Percentiles rank a stretch among this genome's conserved stretches.
phyloP scores from a whole-genome alignment of 2,329 filamentous ascomycete genomes.

The Phaeosphaeria sp. region DNA sequence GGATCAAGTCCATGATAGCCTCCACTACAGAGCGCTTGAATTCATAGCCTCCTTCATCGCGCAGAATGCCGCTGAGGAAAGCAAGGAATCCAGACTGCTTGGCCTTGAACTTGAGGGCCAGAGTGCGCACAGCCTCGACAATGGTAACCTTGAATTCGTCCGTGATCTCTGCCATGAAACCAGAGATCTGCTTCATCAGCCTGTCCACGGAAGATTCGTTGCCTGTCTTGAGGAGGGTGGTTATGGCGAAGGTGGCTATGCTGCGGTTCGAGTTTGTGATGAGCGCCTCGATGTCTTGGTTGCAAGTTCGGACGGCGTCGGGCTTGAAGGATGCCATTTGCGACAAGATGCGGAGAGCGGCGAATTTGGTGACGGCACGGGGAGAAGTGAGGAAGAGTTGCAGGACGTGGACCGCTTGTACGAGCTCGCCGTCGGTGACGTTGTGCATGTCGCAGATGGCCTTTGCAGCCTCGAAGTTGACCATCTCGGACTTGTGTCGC shows the following conservation, averaged over 20 bases:
- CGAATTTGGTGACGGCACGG: slow-evolving; percentile 94
- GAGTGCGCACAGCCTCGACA: slow-evolving; percentile 93
- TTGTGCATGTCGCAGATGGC: slow-evolving; percentile 95
- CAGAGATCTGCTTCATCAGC: slow-evolving; percentile 97
- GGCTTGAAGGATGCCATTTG: slow-evolving; percentile 97
- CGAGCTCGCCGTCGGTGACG: slow-evolving; percentile 88
- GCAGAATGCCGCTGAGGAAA: slow-evolving; percentile 94
- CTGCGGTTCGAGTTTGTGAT: slow-evolving; percentile 97
- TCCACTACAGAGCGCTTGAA: slow-evolving; percentile 98
- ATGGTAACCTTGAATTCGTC: slow-evolving; percentile 99
- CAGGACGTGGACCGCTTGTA: slow-evolving; percentile 90
- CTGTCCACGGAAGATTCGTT: slow-evolving; percentile 97
- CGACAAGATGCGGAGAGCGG: slow-evolving; percentile 93
- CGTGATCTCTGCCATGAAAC: slow-evolving; percentile 98
- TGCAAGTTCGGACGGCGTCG: slow-evolving; percentile 87
- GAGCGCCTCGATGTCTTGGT: slow-evolving; percentile 94
- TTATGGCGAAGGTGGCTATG: slow-evolving; percentile 98
- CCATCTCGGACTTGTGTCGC: slow-evolving; percentile 89
- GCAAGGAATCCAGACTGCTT: slow-evolving; percentile 98
- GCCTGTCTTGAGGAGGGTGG: slow-evolving; percentile 95
- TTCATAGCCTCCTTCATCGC: slow-evolving; percentile 96
- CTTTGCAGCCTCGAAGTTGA: slow-evolving; percentile 99
- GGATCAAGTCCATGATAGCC: slow-evolving; percentile 99
- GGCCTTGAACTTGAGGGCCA: slow-evolving; percentile 96
- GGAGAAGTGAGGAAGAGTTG: slow-evolving; percentile 97